Conservation (phyloP, 176 grass and related monocot species). For the Elymus sibiricus region DNA sequence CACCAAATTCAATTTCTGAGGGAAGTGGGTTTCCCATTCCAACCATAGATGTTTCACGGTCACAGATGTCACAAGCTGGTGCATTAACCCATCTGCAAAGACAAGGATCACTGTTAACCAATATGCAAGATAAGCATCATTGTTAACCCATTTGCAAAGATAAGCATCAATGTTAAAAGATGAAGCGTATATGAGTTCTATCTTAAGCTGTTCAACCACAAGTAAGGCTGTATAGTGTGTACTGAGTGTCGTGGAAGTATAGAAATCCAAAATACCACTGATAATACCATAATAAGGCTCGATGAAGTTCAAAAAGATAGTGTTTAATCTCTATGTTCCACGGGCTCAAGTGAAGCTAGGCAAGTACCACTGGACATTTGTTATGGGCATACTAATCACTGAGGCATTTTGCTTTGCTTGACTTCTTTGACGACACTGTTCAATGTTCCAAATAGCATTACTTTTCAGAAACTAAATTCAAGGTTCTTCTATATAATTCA, state of each 20-base stretch:
- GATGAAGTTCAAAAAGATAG: not conserved
- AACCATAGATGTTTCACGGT: constrained; percentile 52
- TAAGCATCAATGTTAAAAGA: constrained; percentile 25
- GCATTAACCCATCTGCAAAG: constrained; percentile 88
- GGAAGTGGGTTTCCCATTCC: constrained; percentile 71
- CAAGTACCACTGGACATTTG: constrained; percentile 16
- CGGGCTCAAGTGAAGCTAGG: not conserved
- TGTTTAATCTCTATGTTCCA: not conserved
- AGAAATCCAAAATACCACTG: constrained; percentile 7
- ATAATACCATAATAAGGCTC: constrained; percentile 5
- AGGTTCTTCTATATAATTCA: constrained; percentile 5
- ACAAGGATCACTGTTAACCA: not conserved
- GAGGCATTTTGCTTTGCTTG: not conserved
- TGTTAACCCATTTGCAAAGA: constrained; percentile 81
- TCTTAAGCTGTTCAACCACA: not conserved
- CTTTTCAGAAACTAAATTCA: not conserved
- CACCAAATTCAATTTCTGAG: constrained; percentile 83
- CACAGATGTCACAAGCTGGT: constrained; percentile 74
- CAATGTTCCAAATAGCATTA: not conserved
- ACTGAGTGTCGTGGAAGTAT: not conserved
- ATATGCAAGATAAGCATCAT: constrained; percentile 24
- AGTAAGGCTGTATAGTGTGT: not conserved
- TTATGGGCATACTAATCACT: not conserved
- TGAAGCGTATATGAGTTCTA: constrained; percentile 1
- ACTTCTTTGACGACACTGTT: constrained; percentile 13